Evolutionary conservation across 352 stramenopile species (phyloP), one percentile per base, ranked within the genome.

Genomic region (Globisporangium okanoganense): DNA sequence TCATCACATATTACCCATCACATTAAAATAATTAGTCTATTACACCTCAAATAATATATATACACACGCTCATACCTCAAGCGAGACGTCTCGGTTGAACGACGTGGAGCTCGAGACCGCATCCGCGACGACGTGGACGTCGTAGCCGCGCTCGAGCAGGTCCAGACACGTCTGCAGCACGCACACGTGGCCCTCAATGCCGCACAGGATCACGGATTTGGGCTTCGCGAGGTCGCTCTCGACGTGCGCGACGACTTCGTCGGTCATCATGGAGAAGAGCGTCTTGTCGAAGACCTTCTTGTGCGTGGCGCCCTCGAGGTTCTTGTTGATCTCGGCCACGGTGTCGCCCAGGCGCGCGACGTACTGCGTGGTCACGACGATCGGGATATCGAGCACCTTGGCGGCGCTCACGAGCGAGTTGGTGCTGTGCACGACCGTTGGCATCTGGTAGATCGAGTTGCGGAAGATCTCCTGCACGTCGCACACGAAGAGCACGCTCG

Each of bases 391-490:
- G 44, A 99, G 65, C 22, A 90, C 67, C 73, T 88, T 92, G 35
- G 85, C 78, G 9, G 86, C 83, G 44, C 79, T 76, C 52, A 88
- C 75, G 67, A 88, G 72, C 31, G 83, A 85, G 61, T 87, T 85
- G 48, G 86, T 87, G 59, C 82, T 76, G 49, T 80, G 74, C 53
- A 98, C 79, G 49, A 99, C 88, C 2, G 91, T 97, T 47, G 94
- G 88, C 64, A 97, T 82, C 64, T 98, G 84, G 72, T 92, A 94
- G 61, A 97, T 99, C 22, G 96, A 62, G 38, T 88, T 85, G 53
- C 94, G 91, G 74, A 99, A 99, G n/a, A 88, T 67, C 73, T 98
- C 93, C 79, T 99, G 97, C 29, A 99, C 88, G 65, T 99, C 97
- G 66, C 97, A 99, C 20, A 98, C 77, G 20, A 99, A 95, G 22